Evolutionary conservation across 192 early-diverging fungal genomes (phyloP), one percentile per base, ranked within the genome.

Genomic region (Linnemannia hyalina): DNA sequence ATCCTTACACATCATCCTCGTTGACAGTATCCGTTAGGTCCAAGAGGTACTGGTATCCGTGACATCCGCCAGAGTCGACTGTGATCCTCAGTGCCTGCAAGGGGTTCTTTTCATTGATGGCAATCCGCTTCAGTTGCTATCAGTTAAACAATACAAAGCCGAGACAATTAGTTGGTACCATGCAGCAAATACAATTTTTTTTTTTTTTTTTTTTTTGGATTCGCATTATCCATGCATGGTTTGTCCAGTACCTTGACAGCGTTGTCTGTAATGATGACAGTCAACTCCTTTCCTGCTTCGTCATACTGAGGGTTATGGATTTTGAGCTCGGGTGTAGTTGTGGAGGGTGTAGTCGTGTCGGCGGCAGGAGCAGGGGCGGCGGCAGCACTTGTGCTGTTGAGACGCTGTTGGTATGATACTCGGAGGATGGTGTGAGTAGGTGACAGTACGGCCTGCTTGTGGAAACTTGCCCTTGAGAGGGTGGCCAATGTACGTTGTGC

Each of bases 11-110:
- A 78, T 97, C 96, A 78, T 96, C 93, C 23, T 91, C 90, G 54
- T 94, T 91, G 20, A 92, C 90, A 75, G 83, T 80, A 26, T 93
- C 92, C 0, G 92, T 93, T 83, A 97, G 89, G 63, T 96, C 94
- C 90, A 96, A 91, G 78, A 93, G 92, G 85, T 97, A 95, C 82
- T 95, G 95, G 83, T 95, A 97, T 54, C 96, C 96, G 73, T 97
- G 96, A 88, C 96, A 97, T 29, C 96, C 96, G 41, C 96, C 96
- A 6, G 96, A 95, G 73, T 97, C 96, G 22, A 97, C 95, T 4
- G 93, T 82, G 40, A 97, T 83, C 57, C 96, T 92, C 86, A 97
- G 78, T 80, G 90, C 77, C 52, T 91, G 90, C 20, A 89, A 55
- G 2, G 81, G 82, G 49, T 89, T 87, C 16, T 92, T 88, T 71